phyloP scores from a whole-genome alignment of 2,329 filamentous ascomycete species.

The Aspergillus tamarii region DNA sequence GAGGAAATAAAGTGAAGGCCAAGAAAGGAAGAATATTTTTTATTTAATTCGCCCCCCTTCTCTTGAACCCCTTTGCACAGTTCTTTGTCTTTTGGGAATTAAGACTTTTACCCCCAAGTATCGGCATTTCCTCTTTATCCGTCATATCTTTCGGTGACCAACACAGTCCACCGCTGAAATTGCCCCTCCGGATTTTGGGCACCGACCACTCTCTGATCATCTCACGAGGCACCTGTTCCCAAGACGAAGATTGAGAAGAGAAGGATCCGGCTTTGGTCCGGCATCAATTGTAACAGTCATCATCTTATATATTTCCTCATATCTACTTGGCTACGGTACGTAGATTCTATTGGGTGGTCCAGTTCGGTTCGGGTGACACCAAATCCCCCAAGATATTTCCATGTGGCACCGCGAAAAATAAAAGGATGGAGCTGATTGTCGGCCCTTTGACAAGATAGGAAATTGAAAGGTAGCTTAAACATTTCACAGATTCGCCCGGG shows the following conservation, averaged over 20 bases:
- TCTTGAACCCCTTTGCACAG: neutral
- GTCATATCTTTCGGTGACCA: neutral
- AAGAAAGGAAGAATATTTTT: neutral
- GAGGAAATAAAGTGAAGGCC: neutral
- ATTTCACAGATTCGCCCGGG: neutral
- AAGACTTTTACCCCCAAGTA: neutral
- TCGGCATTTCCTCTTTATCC: constrained; percentile 1
- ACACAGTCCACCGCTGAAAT: constrained; percentile 7
- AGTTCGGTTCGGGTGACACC: constrained; percentile 5
- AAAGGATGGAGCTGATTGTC: constrained; percentile 15
- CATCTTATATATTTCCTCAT: constrained; percentile 2
- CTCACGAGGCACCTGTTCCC: constrained; percentile 4
- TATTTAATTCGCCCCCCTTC: neutral
- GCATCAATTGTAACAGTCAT: neutral
- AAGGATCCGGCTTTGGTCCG: neutral
- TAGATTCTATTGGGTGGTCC: constrained; percentile 5
- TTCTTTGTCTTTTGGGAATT: constrained; percentile 4
- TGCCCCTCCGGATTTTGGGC: constrained; percentile 21
- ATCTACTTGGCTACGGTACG: constrained; percentile 2
- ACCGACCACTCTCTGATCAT: constrained; percentile 18
- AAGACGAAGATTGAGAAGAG: constrained; percentile 9
- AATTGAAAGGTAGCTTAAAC: constrained; percentile 12
- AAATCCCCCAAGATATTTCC: constrained; percentile 11
- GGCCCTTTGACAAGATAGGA: constrained; percentile 12
- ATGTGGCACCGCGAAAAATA: constrained; percentile 18